Evolutionary conservation across 257 asterid genomes (phyloP).

Genomic region (Forsythia viridissima): DNA sequence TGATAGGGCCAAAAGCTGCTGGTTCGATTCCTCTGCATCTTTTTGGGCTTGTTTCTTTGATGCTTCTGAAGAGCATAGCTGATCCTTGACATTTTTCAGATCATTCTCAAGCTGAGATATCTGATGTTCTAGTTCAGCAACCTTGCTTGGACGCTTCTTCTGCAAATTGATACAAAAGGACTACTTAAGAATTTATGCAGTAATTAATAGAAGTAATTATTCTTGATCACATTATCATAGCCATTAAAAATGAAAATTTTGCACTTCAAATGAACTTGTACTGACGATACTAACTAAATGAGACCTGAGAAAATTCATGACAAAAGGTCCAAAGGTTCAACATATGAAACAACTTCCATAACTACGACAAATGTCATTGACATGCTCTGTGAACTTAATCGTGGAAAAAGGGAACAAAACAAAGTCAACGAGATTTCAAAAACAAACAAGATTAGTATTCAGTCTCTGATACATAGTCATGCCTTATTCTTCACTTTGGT

Average conservation of each 20-base stretch:
- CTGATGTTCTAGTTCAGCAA: conserved; percentile 69
- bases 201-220: not conserved
- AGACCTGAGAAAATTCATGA: too few species aligned
- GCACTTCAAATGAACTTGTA: not conserved
- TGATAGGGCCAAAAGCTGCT: conserved; percentile 52
- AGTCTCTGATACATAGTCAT: too few species aligned
- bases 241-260: not conserved
- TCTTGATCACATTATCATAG: too few species aligned
- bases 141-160: conserved; percentile 57
- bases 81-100: conserved; percentile 67
- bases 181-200: conserved; percentile 2
- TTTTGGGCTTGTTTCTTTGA: conserved; percentile 64
- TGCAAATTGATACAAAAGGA: conserved; percentile 23
- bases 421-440: too few species aligned
- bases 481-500: too few species aligned
- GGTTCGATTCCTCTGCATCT: conserved; percentile 71
- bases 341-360: too few species aligned
- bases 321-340: too few species aligned
- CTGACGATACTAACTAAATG: too few species aligned
- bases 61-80: conserved; percentile 66
- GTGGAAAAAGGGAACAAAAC: too few species aligned
- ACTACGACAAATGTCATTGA: too few species aligned
- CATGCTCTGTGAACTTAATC: too few species aligned
- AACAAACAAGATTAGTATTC: too few species aligned
- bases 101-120: conserved; percentile 78